Conservation (phyloP, 2,329 filamentous ascomycete species). For the Calcarisporium arbuscula region DNA sequence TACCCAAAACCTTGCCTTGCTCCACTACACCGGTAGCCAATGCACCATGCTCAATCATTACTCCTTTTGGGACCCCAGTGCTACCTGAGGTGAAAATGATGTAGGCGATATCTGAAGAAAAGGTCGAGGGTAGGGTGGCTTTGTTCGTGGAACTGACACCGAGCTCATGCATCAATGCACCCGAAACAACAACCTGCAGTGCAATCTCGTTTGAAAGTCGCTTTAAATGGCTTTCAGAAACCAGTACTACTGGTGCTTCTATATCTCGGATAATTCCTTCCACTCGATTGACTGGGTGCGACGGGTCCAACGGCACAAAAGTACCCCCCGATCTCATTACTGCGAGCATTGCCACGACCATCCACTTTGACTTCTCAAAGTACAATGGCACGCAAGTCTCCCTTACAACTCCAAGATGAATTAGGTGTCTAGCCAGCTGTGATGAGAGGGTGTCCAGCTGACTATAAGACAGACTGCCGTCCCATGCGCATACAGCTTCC, state of each 20-base stretch:
- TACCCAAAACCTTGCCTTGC: constrained; percentile 1
- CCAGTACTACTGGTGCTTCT: not conserved
- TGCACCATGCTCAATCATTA: constrained; percentile 1
- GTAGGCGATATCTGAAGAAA: constrained; percentile 1
- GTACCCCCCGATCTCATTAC: not conserved
- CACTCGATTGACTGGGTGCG: not conserved
- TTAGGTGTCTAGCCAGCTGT: not conserved
- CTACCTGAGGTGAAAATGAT: constrained; percentile 3
- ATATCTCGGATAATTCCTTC: not conserved
- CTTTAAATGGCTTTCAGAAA: not conserved
- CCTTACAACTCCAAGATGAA: not conserved
- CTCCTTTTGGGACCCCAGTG: constrained; percentile 2
- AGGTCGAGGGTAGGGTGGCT: not conserved
- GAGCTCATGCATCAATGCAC: not conserved
- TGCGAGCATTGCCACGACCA: not conserved
- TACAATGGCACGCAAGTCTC: not conserved
- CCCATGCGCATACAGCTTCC: not conserved
- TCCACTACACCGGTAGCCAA: not conserved
- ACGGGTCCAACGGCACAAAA: not conserved
- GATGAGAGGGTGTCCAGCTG: not conserved
- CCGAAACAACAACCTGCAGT: not conserved
- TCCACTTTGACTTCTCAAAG: not conserved
- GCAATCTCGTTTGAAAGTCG: not conserved
- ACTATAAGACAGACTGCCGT: not conserved
- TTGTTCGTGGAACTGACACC: not conserved